Base-by-base conservation (phyloP, 2,329 filamentous ascomycete species). In the Fusarium pseudocircinatum region DNA sequence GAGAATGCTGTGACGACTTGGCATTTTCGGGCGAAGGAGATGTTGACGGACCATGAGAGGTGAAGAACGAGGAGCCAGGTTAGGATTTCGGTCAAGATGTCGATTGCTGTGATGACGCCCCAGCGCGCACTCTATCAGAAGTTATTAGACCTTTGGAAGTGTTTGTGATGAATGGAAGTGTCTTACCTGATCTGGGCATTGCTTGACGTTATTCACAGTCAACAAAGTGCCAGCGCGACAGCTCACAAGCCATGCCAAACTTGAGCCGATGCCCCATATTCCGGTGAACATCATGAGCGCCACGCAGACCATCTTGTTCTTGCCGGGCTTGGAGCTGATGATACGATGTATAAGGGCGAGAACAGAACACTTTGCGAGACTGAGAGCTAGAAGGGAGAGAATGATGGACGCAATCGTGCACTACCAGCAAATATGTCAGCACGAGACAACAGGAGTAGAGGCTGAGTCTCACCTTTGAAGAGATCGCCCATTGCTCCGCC, bases 341-440 rank as follows among this genome's bases (percentile, higher is more conserved):
- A 76, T 76, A 1, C 74, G 74, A 18, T 73, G 63, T 8, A 76
- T 57, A 7, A 76, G 74, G 13, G 74, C 74, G 37, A 76, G 74
- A 2, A 76, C 57, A 0, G 74, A 76, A 12, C 72, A 75, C 39
- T 76, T 76, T 0, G 74, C 66, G 7, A 76, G 36, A 15, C 59
- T 50, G 0, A 76, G 14, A 11, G 58, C 30, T 4, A 75, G 4
- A 22, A 75, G 54, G 28, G 28, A 59, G 4, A 76, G 62, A 2
- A 76, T 62, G 7, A 47, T 43, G 11, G 74, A 60, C 0, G 69
- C 69, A 1, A 75, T 36, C 15, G 70, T 69, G 12, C 59, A 64
- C 74, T 76, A 24, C 3, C 0, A 10, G 3, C 1, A 1, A 26
- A 6, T 6, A 2, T 24, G 56, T 75, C 20, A 75, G 67, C n/a